Conservation (phyloP, 805 yeast genomes). For the Sungouiozyma ichnusensis region DNA sequence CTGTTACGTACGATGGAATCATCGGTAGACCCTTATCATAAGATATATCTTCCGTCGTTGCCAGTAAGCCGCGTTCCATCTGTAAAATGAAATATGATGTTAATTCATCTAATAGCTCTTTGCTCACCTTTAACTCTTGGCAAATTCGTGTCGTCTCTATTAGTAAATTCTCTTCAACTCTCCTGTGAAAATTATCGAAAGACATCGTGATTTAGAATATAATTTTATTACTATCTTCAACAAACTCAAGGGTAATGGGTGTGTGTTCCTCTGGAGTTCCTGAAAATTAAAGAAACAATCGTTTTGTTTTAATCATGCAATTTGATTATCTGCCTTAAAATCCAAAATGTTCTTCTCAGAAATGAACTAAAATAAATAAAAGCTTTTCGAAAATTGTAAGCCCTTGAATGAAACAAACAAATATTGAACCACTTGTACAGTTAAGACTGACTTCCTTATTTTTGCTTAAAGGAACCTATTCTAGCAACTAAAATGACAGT, state of each 20-base stretch:
- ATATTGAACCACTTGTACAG: no score
- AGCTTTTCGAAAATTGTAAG: no score
- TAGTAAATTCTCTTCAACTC: slow-evolving; percentile 13
- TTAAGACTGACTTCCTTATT: no score
- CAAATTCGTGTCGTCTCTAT: slow-evolving; percentile 21
- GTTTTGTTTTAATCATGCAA: no score
- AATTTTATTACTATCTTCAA: not conserved
- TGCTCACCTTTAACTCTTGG: slow-evolving; percentile 17
- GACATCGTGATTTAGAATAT: slow-evolving; percentile 13
- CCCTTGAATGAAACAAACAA: no score
- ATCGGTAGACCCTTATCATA: slow-evolving; percentile 54
- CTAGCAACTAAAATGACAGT: no score
- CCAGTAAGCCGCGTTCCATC: slow-evolving; percentile 49
- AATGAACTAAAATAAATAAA: no score
- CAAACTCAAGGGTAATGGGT: not conserved
- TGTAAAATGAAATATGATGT: slow-evolving; percentile 45
- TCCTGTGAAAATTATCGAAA: slow-evolving; percentile 22
- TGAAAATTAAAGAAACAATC: no score
- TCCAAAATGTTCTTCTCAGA: no score
- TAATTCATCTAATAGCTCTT: slow-evolving; percentile 21
- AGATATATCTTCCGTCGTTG: slow-evolving; percentile 20
- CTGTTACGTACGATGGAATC: slow-evolving; percentile 88
- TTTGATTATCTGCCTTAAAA: no score
- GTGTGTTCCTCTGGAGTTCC: no score
- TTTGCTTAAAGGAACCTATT: no score